Evolutionary conservation across 192 early-diverging fungal genomes (phyloP), one percentile per base, ranked within the genome.

Genomic region (Entomortierella parvispora): DNA sequence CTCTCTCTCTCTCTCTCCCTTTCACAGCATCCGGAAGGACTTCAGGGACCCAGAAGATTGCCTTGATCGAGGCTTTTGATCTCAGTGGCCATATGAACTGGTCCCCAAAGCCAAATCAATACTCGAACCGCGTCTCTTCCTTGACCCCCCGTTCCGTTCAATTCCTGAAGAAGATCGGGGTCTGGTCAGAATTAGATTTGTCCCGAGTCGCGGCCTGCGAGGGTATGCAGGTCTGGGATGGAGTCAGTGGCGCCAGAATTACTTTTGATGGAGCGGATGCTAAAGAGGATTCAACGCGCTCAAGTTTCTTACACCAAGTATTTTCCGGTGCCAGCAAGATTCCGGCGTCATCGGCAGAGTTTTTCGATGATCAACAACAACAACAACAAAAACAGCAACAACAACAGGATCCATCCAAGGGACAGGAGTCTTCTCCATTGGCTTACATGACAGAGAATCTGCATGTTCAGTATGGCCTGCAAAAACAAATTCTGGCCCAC

Each of bases 361-460:
- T 44, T 5, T 2, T 2, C 5, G 42, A 23, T 62, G 37, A 32
- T 68, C 56, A 58, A 65, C 52, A 44, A 46, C 46, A 37, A 26
- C 56, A 49, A 18, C 5, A 49, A 31, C 37, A 25, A 45, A 8
- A 6, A 15, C 53, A 56, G 81, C n/a, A 33, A 23, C 15, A 23
- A 63, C 10, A 68, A n/a, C n/a, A n/a, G n/a, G n/a, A 79, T 46
- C 47, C 71, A 31, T 20, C 40, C n/a, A 31, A 44, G 17, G 53
- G 46, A 28, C n/a, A 62, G 18, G 60, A 49, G 25, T 33, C 9
- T 17, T 64, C 59, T 48, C 88, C 49, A 86, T 32, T 95, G 37
- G 96, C 95, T 8, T 93, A 83, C 63, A 96, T 99, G 83, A 85
- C 95, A 20, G 95, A 99, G 76, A 99, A 96, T 64, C 70, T 89